A percentile compares a stretch with the other conserved stretches of the same genome.
phyloP scores from a whole-genome alignment of 768 basidiomycete genomes.

The Lepiota venenata region DNA sequence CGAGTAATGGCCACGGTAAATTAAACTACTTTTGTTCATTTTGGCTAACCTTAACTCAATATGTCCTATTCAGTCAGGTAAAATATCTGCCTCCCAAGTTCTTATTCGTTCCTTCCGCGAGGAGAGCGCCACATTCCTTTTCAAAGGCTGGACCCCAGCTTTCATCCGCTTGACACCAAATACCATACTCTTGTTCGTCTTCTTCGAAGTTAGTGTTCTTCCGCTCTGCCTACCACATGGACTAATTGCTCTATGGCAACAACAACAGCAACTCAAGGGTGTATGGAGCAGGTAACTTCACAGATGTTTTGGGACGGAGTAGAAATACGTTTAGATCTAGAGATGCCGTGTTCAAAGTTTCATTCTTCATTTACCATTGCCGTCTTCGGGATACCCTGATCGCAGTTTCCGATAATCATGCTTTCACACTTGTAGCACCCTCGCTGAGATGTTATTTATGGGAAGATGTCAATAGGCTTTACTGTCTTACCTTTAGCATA shows the following conservation, averaged over 20 bases:
- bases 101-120: conserved; percentile 57
- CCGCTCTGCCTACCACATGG: neutral
- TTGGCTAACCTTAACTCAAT: conserved; percentile 10
- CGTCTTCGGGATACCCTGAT: neutral
- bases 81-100: conserved; percentile 45
- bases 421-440: neutral
- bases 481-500: neutral
- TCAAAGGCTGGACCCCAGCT: conserved; percentile 89
- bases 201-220: conserved; percentile 60
- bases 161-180: conserved; percentile 84
- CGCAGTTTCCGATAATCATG: neutral
- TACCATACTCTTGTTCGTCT: conserved; percentile 81
- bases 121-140: conserved; percentile 76
- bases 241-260: conserved; percentile 6
- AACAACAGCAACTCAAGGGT: conserved; percentile 83
- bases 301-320: conserved; percentile 2
- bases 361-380: neutral
- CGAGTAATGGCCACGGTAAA: conserved; percentile 75
- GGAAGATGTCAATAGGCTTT: neutral
- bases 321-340: neutral
- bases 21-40: conserved; percentile 10
- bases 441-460: neutral
- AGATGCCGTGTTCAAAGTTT: neutral
- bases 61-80: conserved; percentile 40
- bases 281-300: conserved; percentile 37